Evolutionary conservation across 140 eudicot species (phyloP), one percentile per base, ranked within the genome.

Genomic region (Senecio squalidus): DNA sequence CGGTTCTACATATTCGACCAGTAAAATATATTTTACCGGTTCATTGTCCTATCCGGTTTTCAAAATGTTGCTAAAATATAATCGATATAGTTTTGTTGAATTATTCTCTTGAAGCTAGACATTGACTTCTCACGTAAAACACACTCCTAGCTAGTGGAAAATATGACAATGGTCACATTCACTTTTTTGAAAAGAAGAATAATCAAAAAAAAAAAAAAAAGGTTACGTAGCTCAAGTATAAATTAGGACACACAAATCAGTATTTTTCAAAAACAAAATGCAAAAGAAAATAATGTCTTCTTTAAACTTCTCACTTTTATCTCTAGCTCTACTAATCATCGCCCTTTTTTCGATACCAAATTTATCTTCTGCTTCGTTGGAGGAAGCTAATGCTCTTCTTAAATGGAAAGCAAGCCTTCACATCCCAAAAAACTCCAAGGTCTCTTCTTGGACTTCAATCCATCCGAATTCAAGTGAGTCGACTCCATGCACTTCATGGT

Each of bases 401-500:
- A 44, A 44, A 44, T 44, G 50, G 50, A 44, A 44, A 44, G 50
- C 50, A 44, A 44, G 50, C 50, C 50, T 44, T 44, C 50, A 44
- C n/a, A 44, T 44, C 50, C 50, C 24, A 44, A 44, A 44, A 20
- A 44, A 44, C 22, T 44, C 50, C 20, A 8, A 15, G 50, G 16
- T 44, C 3, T 44, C 50, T 44, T 44, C 50, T 4, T 44, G 50
- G 50, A 44, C 24, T 14, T 21, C 24, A 2, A 3, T 16, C 6
- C 50, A 20, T 3, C 6, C 5, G 50, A 43, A 16, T 43, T 43
- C 50, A 15, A 15, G 15, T 30, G 15, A 17, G 2, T 14, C 50
- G 5, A 21, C 9, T 43, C 10, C 5, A 6, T 43, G 50, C 48
- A 4, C 7, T n/a, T 43, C 50, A 3, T 43, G 50, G 50, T 43